Percentiles rank a stretch among this genome's conserved stretches.
phyloP scores from a whole-genome alignment of 2,329 filamentous ascomycete species.

The Aspergillus neotritici region DNA sequence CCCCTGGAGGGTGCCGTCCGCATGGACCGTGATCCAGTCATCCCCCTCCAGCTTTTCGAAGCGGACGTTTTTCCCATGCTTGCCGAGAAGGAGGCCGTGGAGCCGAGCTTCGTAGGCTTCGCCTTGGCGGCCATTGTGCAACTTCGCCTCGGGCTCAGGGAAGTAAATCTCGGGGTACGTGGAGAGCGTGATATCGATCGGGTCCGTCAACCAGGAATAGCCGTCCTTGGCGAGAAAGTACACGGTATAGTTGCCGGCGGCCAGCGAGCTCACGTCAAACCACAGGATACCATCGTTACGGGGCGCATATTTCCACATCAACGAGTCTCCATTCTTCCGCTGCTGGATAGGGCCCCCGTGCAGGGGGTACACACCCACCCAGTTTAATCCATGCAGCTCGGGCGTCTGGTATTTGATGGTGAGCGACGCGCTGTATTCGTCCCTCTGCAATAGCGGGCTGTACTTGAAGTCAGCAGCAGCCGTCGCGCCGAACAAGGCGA shows the following conservation, averaged over 20 bases:
- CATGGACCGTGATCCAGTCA: too few relatives aligned
- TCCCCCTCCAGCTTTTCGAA: too few relatives aligned
- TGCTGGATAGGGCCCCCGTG: too few relatives aligned
- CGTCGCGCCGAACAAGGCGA: too few relatives aligned
- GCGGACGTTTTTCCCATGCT: constrained; percentile 35
- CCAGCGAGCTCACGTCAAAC: constrained; percentile 20
- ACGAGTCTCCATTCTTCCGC: constrained; percentile 5
- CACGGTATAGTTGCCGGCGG: constrained; percentile 31
- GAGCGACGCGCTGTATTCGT: too few relatives aligned
- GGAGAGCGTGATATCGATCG: constrained; percentile 27
- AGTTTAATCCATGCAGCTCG: too few relatives aligned
- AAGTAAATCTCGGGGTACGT: constrained; percentile 23
- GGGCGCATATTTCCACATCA: constrained; percentile 34
- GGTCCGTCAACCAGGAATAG: constrained; percentile 35
- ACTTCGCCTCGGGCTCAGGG: too few relatives aligned
- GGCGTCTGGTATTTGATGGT: too few relatives aligned
- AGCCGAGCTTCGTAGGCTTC: constrained; percentile 31
- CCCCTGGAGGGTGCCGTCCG: too few relatives aligned
- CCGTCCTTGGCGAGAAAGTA: constrained; percentile 35
- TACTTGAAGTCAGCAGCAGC: too few relatives aligned
- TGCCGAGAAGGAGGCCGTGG: constrained; percentile 28
- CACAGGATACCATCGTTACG: constrained; percentile 21
- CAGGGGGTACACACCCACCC: too few relatives aligned
- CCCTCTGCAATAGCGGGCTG: too few relatives aligned
- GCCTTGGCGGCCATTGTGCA: constrained; percentile 30